Conservation (phyloP, 495 filamentous ascomycete genomes). For the Penicillium soppii region DNA sequence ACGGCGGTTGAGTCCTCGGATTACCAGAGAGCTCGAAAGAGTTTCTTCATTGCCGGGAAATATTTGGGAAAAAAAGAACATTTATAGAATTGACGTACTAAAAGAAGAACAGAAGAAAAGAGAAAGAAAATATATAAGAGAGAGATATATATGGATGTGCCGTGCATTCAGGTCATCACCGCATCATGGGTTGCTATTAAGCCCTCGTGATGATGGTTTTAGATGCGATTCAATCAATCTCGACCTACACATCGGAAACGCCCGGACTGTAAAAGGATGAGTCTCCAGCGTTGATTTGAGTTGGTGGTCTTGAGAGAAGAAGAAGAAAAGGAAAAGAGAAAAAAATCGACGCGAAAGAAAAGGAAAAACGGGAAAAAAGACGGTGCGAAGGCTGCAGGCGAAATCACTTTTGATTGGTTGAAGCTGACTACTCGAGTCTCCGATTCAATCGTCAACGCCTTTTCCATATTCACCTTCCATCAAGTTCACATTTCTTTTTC, state of each 20-base stretch:
- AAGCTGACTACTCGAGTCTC: conserved; percentile 30
- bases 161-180: conserved; percentile 95
- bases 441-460: conserved; percentile 20
- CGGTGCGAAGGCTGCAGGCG: conserved; percentile 30
- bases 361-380: conserved; percentile 30
- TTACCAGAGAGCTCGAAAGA: conserved; percentile 72
- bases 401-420: conserved; percentile 32
- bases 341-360: conserved; percentile 21
- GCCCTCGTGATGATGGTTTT: conserved; percentile 99
- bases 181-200: conserved; percentile 87
- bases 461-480: conserved; percentile 9
- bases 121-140: conserved; percentile 10
- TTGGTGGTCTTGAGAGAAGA: conserved; percentile 74
- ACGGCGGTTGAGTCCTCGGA: conserved; percentile 66
- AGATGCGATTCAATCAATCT: conserved; percentile 74
- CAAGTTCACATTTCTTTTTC: conserved; percentile 1
- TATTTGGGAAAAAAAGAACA: conserved; percentile 6
- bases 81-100: conserved; percentile 20
- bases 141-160: conserved; percentile 52
- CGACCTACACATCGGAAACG: conserved; percentile 87
- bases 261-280: conserved; percentile 64
- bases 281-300: conserved; percentile 87
- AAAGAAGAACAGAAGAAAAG: conserved; percentile 18
- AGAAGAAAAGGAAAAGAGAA: conserved; percentile 44
- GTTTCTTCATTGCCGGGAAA: conserved; percentile 54